A percentile compares a stretch with the other conserved stretches of the same genome.
Evolutionary conservation across 805 yeast species (phyloP).

Genomic region (Pichia californica): DNA sequence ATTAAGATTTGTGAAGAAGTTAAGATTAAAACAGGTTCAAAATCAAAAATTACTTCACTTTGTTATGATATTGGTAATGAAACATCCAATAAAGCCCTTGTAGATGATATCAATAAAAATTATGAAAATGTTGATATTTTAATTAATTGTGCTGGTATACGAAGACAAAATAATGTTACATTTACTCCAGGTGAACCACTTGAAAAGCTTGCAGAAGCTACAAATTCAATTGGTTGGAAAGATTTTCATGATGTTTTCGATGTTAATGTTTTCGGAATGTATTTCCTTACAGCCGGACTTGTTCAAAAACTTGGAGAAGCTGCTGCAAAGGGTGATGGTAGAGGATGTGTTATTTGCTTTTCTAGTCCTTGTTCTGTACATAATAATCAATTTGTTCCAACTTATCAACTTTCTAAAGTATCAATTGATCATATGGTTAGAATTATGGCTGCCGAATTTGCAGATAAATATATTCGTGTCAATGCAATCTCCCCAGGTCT

Average conservation of each 20-base stretch:
- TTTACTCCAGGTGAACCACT: constrained; percentile 18
- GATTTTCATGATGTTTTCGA: constrained; percentile 19
- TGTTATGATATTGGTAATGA: constrained; percentile 20
- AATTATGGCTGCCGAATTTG: constrained; percentile 24
- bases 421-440: constrained; percentile 22
- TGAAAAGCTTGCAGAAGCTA: constrained; percentile 16
- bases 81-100: constrained; percentile 16
- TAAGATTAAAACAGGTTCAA: constrained; percentile 15
- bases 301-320: constrained; percentile 20
- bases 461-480: constrained; percentile 20
- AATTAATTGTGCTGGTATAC: constrained; percentile 21
- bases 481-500: constrained; percentile 22
- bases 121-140: constrained; percentile 19
- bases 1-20: constrained; percentile 11
- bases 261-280: constrained; percentile 22
- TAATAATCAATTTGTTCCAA: constrained; percentile 21
- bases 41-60: constrained; percentile 13
- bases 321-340: constrained; percentile 18
- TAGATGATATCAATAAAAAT: constrained; percentile 14
- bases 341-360: constrained; percentile 20
- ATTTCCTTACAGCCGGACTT: constrained; percentile 20
- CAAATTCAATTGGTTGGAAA: constrained; percentile 18
- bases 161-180: constrained; percentile 16
- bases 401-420: constrained; percentile 19
- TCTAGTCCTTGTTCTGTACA: constrained; percentile 21